Base-by-base conservation (phyloP, 768 basidiomycete genomes). In the Termitomyces sp. region DNA sequence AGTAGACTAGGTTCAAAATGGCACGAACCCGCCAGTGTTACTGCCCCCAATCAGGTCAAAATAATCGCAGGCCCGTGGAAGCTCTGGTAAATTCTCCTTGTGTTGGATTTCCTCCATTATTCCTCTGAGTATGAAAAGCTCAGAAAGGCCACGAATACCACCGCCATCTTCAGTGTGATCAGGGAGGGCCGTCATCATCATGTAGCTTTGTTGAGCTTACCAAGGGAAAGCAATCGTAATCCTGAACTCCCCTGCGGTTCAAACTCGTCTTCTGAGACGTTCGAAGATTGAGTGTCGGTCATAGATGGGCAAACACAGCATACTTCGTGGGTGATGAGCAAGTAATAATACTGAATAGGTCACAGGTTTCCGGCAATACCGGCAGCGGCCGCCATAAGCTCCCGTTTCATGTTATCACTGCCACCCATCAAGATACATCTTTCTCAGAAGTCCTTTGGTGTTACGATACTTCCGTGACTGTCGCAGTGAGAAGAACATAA, bases 51-150 rank as follows among this genome's bases (percentile, higher is more conserved):
- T n/a, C n/a, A n/a, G n/a, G n/a, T n/a, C n/a, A n/a, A n/a, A n/a
- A n/a, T n/a, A n/a, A n/a, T n/a, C n/a, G n/a, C n/a, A n/a, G n/a
- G n/a, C n/a, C n/a, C n/a, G n/a, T n/a, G n/a, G n/a, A n/a, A n/a
- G n/a, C n/a, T n/a, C n/a, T n/a, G n/a, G n/a, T n/a, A n/a, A n/a
- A n/a, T n/a, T n/a, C n/a, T n/a, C n/a, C n/a, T n/a, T n/a, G n/a
- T n/a, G n/a, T n/a, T n/a, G n/a, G 18, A 66, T 59, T n/a, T 56
- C 53, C 10, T 62, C 26, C 66, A 65, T 65, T 49, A 67, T 49
- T 6, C 43, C n/a, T 10, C 42, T 14, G 9, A 65, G 60, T 36
- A 67, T 61, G 5, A 58, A n/a, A 8, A 66, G n/a, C n/a, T n/a
- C n/a, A n/a, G n/a, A n/a, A n/a, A n/a, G n/a, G n/a, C n/a, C n/a